phyloP scores from a whole-genome alignment of 139 green algal species.

The Chlamydomonas incerta region DNA sequence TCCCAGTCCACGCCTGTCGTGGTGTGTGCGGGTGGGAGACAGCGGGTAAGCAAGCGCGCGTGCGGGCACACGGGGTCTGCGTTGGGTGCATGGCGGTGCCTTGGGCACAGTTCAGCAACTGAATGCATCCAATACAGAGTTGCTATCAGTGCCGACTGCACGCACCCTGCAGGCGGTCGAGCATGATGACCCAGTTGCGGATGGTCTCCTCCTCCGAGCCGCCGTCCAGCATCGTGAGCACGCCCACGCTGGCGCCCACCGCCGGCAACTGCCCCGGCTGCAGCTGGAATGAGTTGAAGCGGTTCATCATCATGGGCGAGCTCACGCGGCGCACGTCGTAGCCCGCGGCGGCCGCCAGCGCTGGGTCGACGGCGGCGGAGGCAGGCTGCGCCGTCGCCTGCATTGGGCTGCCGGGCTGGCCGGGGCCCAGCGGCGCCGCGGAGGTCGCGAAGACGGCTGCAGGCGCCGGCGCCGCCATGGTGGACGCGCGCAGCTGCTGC shows the following conservation, averaged over 20 bases:
- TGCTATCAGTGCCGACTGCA: too few relatives aligned
- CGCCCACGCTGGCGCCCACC: not conserved
- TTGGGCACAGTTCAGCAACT: too few relatives aligned
- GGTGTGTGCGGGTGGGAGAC: too few relatives aligned
- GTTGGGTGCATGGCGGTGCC: too few relatives aligned
- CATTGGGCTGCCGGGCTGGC: not conserved
- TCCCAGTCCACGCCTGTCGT: constrained; percentile 49
- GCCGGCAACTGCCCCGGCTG: too few relatives aligned
- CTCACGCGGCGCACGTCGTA: not conserved
- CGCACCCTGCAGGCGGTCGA: constrained; percentile 35
- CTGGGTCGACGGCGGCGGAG: not conserved
- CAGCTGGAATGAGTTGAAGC: constrained; percentile 11
- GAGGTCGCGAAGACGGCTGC: too few relatives aligned
- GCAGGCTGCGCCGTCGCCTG: not conserved
- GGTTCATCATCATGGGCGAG: constrained; percentile 5
- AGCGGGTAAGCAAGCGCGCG: too few relatives aligned
- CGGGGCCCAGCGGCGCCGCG: not conserved
- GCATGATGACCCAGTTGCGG: constrained; percentile 38
- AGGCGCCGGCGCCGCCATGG: too few relatives aligned
- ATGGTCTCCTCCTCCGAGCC: constrained; percentile 18
- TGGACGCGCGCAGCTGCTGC: too few relatives aligned
- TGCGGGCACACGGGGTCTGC: too few relatives aligned
- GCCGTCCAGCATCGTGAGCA: constrained; percentile 4
- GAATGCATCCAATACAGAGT: too few relatives aligned
- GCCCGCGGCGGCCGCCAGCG: not conserved